Conservation (phyloP, 768 basidiomycete species). For the Pholiota microspora region DNA sequence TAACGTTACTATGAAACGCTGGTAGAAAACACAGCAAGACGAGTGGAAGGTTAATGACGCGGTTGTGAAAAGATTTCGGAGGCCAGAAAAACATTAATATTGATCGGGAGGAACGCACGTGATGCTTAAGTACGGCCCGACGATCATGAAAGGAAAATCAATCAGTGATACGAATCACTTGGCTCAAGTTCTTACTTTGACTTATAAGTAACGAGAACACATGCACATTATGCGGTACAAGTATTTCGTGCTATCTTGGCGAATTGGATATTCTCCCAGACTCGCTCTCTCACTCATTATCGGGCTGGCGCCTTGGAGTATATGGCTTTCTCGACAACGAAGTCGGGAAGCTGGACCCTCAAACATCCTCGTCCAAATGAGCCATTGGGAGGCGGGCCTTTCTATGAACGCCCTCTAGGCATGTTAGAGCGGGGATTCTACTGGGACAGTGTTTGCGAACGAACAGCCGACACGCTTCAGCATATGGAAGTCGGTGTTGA, state of each 20-base stretch:
- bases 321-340: not conserved
- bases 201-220: not conserved
- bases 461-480: constrained; percentile 43
- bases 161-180: no score
- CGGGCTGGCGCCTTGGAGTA: not conserved
- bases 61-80: no score
- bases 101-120: no score
- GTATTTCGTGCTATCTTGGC: no score
- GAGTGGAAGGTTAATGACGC: no score
- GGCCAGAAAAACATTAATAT: no score
- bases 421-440: constrained; percentile 38
- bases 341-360: not conserved
- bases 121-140: no score
- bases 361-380: not conserved
- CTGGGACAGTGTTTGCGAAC: constrained; percentile 38
- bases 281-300: no score
- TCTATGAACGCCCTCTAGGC: constrained; percentile 39
- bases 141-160: no score
- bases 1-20: no score
- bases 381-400: not conserved
- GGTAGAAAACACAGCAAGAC: no score
- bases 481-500: constrained; percentile 28
- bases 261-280: no score
- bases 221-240: not conserved
- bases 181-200: not conserved